Evolutionary conservation across 495 filamentous ascomycete species (phyloP), one percentile per base, ranked within the genome.

Genomic region (Aspergillus wentii): DNA sequence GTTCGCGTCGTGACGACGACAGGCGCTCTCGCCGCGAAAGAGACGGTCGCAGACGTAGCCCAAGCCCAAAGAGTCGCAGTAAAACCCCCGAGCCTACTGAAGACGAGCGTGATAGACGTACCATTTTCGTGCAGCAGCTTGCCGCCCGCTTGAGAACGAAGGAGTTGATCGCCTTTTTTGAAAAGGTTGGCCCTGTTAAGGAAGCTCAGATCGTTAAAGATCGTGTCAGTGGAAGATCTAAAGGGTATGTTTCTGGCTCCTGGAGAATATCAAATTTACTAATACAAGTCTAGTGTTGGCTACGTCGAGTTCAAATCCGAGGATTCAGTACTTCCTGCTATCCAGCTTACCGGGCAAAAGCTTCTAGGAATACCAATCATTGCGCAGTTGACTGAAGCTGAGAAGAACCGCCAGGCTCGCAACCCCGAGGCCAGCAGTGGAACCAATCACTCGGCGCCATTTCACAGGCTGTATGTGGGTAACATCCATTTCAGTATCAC

Each of bases 401-500:
- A 99, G 63, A 99, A 99, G 71, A 99, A 99, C 57, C 90, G 94
- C 34, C 92, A 96, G 74, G 87, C 87, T 38, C 88, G 89, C 46
- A 91, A 77, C 50, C 77, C 85, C 35, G 88, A 94, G 45, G 70
- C 79, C 31, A 72, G 72, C 30, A 75, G 73, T 47, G 71, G 68
- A 43, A 74, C 81, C 30, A 71, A 77, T 9, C 83, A 82, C 52
- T 83, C 85, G 37, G 82, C 95, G 21, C 94, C 94, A 20, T 99
- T 97, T 70, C 94, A 99, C 69, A 83, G 94, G 58, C 85, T 99
- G 35, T 99, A 96, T 66, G 92, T 99, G 50, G 94, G 94, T 61
- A 99, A 99, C 57, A 95, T 99, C 51, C 94, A 99, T 74, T 99
- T 99, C 77, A 94, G 86, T 63, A 95, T 99, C 62, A 97, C 92